Evolutionary conservation across 768 basidiomycete genomes (phyloP).

Genomic region (Lactarius akahatsu): DNA sequence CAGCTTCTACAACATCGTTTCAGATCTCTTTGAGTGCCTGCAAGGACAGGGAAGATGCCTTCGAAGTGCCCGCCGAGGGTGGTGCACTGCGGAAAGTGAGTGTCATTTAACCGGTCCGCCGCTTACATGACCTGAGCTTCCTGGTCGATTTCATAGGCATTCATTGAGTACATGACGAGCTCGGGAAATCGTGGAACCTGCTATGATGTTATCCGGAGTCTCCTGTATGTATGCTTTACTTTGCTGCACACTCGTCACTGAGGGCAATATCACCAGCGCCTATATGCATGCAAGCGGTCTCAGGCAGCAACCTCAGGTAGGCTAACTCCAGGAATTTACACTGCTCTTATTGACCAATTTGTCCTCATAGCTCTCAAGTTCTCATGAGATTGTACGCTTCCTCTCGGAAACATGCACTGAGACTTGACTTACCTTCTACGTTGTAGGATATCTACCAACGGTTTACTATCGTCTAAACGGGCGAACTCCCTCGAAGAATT

Average conservation of each 20-base stretch:
- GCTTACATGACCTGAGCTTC: not conserved
- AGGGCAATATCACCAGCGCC: not conserved
- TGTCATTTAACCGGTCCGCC: not conserved
- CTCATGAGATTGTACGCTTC: not conserved
- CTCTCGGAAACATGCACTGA: not conserved
- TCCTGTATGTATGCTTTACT: not conserved
- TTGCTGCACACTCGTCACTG: not conserved
- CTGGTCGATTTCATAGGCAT: not conserved
- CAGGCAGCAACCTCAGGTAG: conserved; percentile 4
- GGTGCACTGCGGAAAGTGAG: conserved; percentile 3
- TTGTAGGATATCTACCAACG: not conserved
- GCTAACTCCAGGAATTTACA: not conserved
- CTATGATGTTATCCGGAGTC: not conserved
- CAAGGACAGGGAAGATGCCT: not conserved
- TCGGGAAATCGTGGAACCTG: not conserved
- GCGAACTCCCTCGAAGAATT: not conserved
- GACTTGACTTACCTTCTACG: not conserved
- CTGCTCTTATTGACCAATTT: not conserved
- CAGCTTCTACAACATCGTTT: not conserved
- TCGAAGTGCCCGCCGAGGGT: not conserved
- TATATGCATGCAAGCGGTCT: not conserved
- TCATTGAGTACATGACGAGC: conserved; percentile 1
- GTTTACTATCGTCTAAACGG: not conserved
- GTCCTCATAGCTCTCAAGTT: conserved; percentile 5
- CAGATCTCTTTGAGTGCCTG: conserved; percentile 11